Percentiles rank a stretch among this genome's conserved stretches.
Conservation (phyloP, 805 yeast genomes). For the Ogataea degrootiae region DNA sequence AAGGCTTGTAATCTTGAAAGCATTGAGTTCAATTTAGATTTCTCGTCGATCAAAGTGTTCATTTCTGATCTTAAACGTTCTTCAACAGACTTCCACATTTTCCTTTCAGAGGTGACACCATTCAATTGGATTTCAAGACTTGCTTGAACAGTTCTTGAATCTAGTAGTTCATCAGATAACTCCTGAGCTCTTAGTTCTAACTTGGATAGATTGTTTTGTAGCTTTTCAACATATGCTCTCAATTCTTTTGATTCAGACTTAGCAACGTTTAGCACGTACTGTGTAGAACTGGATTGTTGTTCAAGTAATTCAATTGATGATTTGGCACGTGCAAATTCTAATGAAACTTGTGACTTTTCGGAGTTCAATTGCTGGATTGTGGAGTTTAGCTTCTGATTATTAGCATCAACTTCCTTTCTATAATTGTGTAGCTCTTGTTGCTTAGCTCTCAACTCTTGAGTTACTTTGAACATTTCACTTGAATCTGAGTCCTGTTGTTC, state of each 20-base stretch:
- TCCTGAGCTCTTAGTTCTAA: conserved; percentile 47
- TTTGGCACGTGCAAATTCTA: conserved; percentile 48
- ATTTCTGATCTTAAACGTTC: conserved; percentile 49
- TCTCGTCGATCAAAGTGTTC: conserved; percentile 51
- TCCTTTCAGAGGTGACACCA: conserved; percentile 51
- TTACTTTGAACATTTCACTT: not conserved
- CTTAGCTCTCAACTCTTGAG: conserved; percentile 27
- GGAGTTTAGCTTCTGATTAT: conserved; percentile 44
- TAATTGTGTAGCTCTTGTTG: conserved; percentile 35
- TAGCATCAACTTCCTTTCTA: conserved; percentile 37
- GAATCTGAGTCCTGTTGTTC: not conserved
- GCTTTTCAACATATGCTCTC: conserved; percentile 31
- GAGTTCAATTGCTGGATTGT: conserved; percentile 36
- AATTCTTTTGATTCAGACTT: conserved; percentile 44
- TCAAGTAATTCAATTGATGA: conserved; percentile 50
- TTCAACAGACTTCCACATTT: conserved; percentile 45
- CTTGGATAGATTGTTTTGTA: conserved; percentile 39
- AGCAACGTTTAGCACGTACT: conserved; percentile 35
- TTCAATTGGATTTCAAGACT: conserved; percentile 40
- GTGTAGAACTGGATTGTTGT: conserved; percentile 43
- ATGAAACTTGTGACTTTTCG: conserved; percentile 42
- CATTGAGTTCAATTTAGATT: conserved; percentile 49
- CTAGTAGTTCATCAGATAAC: conserved; percentile 51
- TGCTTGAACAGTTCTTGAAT: conserved; percentile 43
- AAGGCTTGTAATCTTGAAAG: conserved; percentile 56